Conservation (phyloP, 768 basidiomycete species). For the Pisolithus orientalis region DNA sequence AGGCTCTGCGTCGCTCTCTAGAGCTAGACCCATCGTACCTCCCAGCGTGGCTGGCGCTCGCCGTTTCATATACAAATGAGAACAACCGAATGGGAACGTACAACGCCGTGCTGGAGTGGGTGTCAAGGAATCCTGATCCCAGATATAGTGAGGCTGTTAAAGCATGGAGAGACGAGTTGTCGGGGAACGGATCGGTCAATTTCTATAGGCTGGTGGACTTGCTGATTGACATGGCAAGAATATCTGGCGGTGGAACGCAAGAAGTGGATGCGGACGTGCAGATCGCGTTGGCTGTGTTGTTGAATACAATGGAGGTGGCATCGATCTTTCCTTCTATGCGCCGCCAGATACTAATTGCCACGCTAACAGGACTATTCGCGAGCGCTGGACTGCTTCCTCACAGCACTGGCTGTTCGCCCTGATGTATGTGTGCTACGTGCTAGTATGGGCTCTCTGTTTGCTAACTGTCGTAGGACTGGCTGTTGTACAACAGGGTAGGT, state of each 20-base stretch:
- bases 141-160: slow-evolving; percentile 43
- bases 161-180: too few species aligned
- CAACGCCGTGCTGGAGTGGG: slow-evolving; percentile 82
- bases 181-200: slow-evolving; percentile 16
- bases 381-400: slow-evolving; percentile 89
- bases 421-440: slow-evolving; percentile 46
- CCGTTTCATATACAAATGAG: slow-evolving; percentile 90
- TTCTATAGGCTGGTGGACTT: slow-evolving; percentile 61
- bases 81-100: slow-evolving; percentile 67
- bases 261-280: slow-evolving; percentile 89
- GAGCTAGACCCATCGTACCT: slow-evolving; percentile 74
- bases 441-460: not conserved
- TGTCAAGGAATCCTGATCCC: slow-evolving; percentile 44
- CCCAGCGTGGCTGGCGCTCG: slow-evolving; percentile 84
- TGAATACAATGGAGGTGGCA: slow-evolving; percentile 85
- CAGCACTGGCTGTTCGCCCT: slow-evolving; percentile 83
- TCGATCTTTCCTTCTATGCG: not conserved
- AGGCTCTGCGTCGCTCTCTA: slow-evolving; percentile 74
- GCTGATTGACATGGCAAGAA: slow-evolving; percentile 71
- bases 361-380: slow-evolving; percentile 72
- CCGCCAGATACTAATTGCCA: not conserved
- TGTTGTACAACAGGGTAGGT: slow-evolving; percentile 88
- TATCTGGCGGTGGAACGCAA: slow-evolving; percentile 28
- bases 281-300: slow-evolving; percentile 85
- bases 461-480: slow-evolving; percentile 61